Conservation (phyloP, 1,284 basidiomycete species). For the Megacollybia platyphylla region DNA sequence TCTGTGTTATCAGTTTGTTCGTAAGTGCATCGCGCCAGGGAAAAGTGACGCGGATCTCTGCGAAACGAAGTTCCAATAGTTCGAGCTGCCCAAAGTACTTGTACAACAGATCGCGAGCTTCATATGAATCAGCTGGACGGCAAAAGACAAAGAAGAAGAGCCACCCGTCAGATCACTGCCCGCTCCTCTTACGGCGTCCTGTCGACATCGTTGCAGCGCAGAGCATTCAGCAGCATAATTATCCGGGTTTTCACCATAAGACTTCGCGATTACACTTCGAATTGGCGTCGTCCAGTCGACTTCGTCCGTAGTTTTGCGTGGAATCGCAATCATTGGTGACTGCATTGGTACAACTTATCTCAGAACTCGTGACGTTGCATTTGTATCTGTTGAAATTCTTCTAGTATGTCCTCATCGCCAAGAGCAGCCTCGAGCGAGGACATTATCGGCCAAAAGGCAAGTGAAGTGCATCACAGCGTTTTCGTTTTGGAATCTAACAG, state of each 20-base stretch:
- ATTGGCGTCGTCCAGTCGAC: slow-evolving; percentile 91
- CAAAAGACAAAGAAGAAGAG: not conserved
- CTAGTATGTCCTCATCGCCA: slow-evolving; percentile 30
- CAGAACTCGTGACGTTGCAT: not conserved
- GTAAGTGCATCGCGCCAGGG: slow-evolving; percentile 98
- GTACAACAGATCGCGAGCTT: slow-evolving; percentile 88
- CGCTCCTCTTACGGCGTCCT: slow-evolving; percentile 91
- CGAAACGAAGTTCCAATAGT: slow-evolving; percentile 90
- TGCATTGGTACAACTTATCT: slow-evolving; percentile 45
- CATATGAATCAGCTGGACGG: slow-evolving; percentile 3
- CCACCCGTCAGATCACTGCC: slow-evolving; percentile 86
- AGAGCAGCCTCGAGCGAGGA: slow-evolving; percentile 76
- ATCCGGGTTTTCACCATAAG: slow-evolving; percentile 90
- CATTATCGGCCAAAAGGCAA: slow-evolving; percentile 74
- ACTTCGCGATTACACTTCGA: slow-evolving; percentile 76
- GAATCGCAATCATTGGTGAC: slow-evolving; percentile 74
- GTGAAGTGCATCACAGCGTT: slow-evolving; percentile 10
- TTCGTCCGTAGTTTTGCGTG: slow-evolving; percentile 69
- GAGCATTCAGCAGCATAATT: slow-evolving; percentile 78
- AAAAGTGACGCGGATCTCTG: slow-evolving; percentile 92
- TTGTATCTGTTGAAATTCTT: slow-evolving; percentile 1
- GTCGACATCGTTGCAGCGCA: slow-evolving; percentile 78
- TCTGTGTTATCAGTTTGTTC: slow-evolving; percentile 84
- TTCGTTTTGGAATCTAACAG: not conserved
- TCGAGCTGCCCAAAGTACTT: slow-evolving; percentile 99